These are phyloP conservation scores for Sequoiadendron giganteum DNA, from an alignment of 75 land plant species.

Conservation along the genomic window DNA sequence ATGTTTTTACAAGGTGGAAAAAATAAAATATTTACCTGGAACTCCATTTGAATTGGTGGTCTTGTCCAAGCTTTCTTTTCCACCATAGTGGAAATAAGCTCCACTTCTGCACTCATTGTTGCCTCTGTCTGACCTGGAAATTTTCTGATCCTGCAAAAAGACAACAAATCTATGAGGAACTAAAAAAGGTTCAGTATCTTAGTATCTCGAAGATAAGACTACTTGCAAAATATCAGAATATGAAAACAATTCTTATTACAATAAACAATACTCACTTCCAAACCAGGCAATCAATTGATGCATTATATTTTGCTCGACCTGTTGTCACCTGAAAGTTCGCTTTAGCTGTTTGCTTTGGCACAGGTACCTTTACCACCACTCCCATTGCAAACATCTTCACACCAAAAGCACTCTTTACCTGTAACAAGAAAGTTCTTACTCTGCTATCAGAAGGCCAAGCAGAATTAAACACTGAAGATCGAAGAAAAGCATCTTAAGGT, in stretches of 20 bases:
- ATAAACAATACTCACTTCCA: slow-evolving; percentile 83
- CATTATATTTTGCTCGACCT: slow-evolving; percentile 96
- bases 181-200: not conserved
- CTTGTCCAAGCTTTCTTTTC: slow-evolving; percentile 96
- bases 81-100: slow-evolving; percentile 93
- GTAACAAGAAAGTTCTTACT: slow-evolving; percentile 6
- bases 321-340: slow-evolving; percentile 96
- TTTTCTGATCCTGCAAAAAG: slow-evolving; percentile 80
- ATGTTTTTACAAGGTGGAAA: not conserved
- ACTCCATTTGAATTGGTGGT: slow-evolving; percentile 99
- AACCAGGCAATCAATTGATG: slow-evolving; percentile 87
- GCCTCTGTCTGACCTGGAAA: slow-evolving; percentile 99
- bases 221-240: not conserved
- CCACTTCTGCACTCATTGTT: slow-evolving; percentile 99
- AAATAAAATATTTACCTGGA: slow-evolving; percentile 57
- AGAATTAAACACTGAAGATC: not conserved
- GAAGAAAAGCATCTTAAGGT: slow-evolving; percentile 2
- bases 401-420: slow-evolving; percentile 99
- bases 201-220: not conserved
- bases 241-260: not conserved
- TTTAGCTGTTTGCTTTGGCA: slow-evolving; percentile 98
- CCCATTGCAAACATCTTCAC: slow-evolving; percentile 99
- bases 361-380: slow-evolving; percentile 95
- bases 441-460: not conserved
- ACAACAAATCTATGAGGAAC: slow-evolving; percentile 10